phyloP scores from a whole-genome alignment of 441 rosid species.

The Corymbia calophylla region DNA sequence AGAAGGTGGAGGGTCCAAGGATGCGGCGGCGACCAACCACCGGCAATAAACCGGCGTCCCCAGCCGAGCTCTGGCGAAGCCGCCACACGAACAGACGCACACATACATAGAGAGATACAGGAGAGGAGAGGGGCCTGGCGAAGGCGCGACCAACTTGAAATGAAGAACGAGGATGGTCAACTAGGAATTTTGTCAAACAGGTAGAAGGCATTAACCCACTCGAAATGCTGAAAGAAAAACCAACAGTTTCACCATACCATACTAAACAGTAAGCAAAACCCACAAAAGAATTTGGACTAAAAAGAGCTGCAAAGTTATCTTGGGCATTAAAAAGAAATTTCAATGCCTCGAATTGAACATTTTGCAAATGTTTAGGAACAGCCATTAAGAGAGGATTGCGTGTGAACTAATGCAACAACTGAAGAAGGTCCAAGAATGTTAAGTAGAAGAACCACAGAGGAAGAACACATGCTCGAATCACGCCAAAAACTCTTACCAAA shows the following conservation, averaged over 20 bases:
- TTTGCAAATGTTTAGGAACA: neutral
- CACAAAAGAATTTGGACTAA: neutral
- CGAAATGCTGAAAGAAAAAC: neutral
- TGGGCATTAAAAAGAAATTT: neutral
- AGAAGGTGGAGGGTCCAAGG: neutral
- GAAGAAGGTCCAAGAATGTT: neutral
- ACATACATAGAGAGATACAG: too few species aligned
- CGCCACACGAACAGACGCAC: too few species aligned
- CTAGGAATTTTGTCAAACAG: neutral
- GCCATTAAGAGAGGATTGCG: neutral
- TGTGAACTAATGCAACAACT: neutral
- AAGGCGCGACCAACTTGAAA: too few species aligned
- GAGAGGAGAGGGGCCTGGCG: too few species aligned
- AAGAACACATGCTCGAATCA: neutral
- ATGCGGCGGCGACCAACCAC: neutral
- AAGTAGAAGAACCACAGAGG: neutral
- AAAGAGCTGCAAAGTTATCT: neutral
- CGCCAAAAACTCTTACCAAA: neutral
- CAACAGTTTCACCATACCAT: neutral
- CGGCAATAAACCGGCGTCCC: fast-evolving
- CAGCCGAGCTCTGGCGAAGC: neutral
- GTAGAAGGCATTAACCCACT: neutral
- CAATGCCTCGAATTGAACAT: neutral
- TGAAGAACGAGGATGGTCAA: neutral
- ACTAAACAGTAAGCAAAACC: neutral